A percentile compares a stretch with the other conserved stretches of the same genome.
These are phyloP conservation scores for Hyaloperonospora arabidopsidis DNA, from an alignment of 352 stramenopile genomes.

Conservation along the genomic window DNA sequence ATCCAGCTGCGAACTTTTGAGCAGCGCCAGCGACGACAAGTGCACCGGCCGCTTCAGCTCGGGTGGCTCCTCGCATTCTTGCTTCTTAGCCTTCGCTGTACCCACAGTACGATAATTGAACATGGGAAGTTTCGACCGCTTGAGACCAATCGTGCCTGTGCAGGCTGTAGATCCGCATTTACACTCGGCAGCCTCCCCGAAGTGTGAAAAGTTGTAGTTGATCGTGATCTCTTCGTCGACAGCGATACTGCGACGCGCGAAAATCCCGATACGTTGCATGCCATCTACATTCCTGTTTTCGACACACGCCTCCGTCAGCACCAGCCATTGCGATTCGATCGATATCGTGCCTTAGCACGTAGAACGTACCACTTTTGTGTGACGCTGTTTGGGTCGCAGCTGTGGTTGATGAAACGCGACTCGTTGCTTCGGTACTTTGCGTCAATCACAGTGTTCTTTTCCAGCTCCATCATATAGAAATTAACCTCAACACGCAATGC, in stretches of 20 bases:
- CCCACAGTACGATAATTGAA: constrained; percentile 19
- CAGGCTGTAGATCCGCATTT: constrained; percentile 68
- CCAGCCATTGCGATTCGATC: not conserved
- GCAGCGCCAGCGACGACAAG: constrained; percentile 60
- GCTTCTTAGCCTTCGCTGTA: constrained; percentile 24
- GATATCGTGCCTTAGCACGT: not conserved
- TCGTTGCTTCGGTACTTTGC: constrained; percentile 87
- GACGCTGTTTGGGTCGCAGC: constrained; percentile 90
- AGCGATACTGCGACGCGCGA: constrained; percentile 52
- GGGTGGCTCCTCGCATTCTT: constrained; percentile 25
- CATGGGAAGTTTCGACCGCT: constrained; percentile 38
- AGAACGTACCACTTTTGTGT: constrained; percentile 86
- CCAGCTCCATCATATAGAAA: constrained; percentile 85
- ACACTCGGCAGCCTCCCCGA: constrained; percentile 66
- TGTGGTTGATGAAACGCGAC: constrained; percentile 94
- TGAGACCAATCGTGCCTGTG: constrained; percentile 67
- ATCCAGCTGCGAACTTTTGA: constrained; percentile 69
- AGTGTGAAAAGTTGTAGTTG: constrained; percentile 83
- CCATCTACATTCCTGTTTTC: constrained; percentile 56
- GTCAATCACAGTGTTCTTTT: constrained; percentile 82
- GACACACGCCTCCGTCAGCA: constrained; percentile 1
- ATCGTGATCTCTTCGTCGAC: constrained; percentile 71
- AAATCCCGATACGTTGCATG: constrained; percentile 71
- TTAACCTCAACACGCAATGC: constrained; percentile 33
- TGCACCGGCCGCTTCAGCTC: constrained; percentile 58